Evolutionary conservation across 2,329 filamentous ascomycete genomes (phyloP).

Genomic region (Aspergillus transmontanensis): DNA sequence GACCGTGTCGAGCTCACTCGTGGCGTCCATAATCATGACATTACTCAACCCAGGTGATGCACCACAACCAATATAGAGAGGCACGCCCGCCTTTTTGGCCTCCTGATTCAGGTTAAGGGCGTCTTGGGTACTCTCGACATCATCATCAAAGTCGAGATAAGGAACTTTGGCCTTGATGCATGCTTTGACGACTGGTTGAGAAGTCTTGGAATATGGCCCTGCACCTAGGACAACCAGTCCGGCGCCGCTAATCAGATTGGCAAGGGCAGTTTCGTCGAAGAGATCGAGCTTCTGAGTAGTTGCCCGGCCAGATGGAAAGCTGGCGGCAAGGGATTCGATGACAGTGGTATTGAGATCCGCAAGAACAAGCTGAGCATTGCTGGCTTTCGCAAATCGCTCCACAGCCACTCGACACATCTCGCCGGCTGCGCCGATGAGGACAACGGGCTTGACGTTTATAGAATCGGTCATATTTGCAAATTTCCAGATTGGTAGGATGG

Average conservation of each 20-base stretch:
- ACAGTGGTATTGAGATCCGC: slow-evolving; percentile 7
- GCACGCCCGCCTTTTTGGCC: slow-evolving; percentile 6
- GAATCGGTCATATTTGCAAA: too few species aligned
- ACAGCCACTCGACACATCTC: slow-evolving; percentile 10
- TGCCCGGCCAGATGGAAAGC: background rate
- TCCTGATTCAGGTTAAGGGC: slow-evolving; percentile 1
- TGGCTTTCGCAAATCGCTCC: slow-evolving; percentile 9
- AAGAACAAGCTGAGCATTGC: slow-evolving; percentile 7
- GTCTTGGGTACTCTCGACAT: slow-evolving; percentile 11
- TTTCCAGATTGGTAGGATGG: too few species aligned
- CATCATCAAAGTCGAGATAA: slow-evolving; percentile 18
- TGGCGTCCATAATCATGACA: slow-evolving; percentile 10
- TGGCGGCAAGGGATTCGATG: slow-evolving; percentile 5
- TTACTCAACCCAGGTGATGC: slow-evolving; percentile 12
- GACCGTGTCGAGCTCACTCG: slow-evolving; percentile 15
- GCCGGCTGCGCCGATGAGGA: slow-evolving; percentile 9
- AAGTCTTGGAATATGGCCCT: slow-evolving; percentile 4
- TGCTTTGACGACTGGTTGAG: slow-evolving; percentile 5
- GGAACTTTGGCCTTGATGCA: slow-evolving; percentile 10
- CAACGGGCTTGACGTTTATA: background rate
- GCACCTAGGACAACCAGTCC: slow-evolving; percentile 6
- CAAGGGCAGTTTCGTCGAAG: slow-evolving; percentile 1
- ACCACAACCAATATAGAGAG: slow-evolving; percentile 12
- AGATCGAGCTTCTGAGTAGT: slow-evolving; percentile 3
- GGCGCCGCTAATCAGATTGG: background rate